phyloP scores from a whole-genome alignment of 768 basidiomycete genomes.

The Phaeolepiota aurea region DNA sequence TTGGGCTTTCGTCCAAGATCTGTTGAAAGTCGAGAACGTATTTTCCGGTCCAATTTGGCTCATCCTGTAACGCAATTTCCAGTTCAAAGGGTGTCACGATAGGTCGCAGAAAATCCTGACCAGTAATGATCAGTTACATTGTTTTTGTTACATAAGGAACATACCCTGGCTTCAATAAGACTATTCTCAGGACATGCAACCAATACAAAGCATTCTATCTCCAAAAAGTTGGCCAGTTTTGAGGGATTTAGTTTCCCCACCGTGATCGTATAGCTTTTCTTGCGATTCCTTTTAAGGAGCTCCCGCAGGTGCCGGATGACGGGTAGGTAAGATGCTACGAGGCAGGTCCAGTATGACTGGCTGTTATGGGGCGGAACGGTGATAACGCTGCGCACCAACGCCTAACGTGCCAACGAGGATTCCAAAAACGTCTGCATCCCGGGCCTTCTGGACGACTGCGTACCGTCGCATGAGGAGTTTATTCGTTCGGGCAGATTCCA shows the following conservation, averaged over 20 bases:
- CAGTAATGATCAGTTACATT: background rate
- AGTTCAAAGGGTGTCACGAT: constrained; percentile 95
- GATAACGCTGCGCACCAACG: constrained; percentile 44
- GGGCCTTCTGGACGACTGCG: constrained; percentile 75
- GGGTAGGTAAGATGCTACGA: constrained; percentile 73
- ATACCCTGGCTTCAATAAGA: constrained; percentile 60
- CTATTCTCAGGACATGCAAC: constrained; percentile 95
- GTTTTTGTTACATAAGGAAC: background rate
- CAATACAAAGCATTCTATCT: constrained; percentile 92
- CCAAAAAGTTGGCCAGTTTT: constrained; percentile 92
- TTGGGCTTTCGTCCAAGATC: constrained; percentile 28
- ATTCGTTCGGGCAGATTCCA: constrained; percentile 69
- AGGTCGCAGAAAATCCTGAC: constrained; percentile 79
- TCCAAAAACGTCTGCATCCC: constrained; percentile 90
- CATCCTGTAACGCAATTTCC: constrained; percentile 64
- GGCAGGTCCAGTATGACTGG: background rate
- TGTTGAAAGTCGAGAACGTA: constrained; percentile 76
- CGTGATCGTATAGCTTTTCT: constrained; percentile 91
- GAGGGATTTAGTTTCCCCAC: constrained; percentile 94
- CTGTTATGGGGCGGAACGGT: background rate
- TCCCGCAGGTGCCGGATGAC: constrained; percentile 76
- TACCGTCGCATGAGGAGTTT: constrained; percentile 86
- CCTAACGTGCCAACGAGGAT: constrained; percentile 93
- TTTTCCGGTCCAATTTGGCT: constrained; percentile 64
- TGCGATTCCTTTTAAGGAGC: constrained; percentile 55